Evolutionary conservation across 1,139 yeast species (phyloP).

Genomic region (Magnusiomyces suaveolens): DNA sequence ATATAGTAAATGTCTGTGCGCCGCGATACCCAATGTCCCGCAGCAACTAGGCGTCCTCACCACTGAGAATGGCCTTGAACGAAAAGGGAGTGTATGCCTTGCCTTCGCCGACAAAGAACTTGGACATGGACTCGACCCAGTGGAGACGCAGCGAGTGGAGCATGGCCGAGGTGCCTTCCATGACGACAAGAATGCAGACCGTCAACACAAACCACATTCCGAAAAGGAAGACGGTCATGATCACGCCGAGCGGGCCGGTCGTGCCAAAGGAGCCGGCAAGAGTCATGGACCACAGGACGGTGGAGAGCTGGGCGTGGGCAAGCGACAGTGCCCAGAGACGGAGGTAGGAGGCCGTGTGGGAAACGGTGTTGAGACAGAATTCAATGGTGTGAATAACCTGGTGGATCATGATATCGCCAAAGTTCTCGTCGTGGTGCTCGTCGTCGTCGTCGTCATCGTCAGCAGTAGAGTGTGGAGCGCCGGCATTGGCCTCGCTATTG

Average conservation of each 20-base stretch:
- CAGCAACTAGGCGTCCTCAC: too few relatives aligned
- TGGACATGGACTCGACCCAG: conserved; percentile 99
- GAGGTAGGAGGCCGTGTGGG: conserved; percentile 95
- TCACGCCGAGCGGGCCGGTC: conserved; percentile 66
- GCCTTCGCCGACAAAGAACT: conserved; percentile 95
- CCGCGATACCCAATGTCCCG: too few relatives aligned
- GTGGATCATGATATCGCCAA: conserved; percentile 93
- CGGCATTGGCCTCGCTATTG: conserved; percentile 24
- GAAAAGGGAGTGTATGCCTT: conserved; percentile 75
- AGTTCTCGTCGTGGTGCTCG: conserved; percentile 40
- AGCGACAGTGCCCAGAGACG: conserved; percentile 95
- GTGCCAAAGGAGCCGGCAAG: conserved; percentile 71
- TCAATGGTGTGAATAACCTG: conserved; percentile 98
- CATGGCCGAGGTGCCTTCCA: conserved; percentile 99
- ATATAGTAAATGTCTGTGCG: too few relatives aligned
- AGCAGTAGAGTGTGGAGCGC: conserved; percentile 20
- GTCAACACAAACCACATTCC: conserved; percentile 94
- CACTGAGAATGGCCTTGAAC: conserved; percentile 39
- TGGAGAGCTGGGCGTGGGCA: conserved; percentile 92
- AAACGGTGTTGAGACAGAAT: conserved; percentile 92
- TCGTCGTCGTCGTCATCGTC: conserved; percentile 14
- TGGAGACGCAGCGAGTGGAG: conserved; percentile 90
- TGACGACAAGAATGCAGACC: conserved; percentile 78
- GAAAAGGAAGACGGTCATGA: conserved; percentile 67
- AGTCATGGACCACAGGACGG: conserved; percentile 97